Conservation (phyloP, 176 grass and related monocot species). For the Oropetium thomaeum region DNA sequence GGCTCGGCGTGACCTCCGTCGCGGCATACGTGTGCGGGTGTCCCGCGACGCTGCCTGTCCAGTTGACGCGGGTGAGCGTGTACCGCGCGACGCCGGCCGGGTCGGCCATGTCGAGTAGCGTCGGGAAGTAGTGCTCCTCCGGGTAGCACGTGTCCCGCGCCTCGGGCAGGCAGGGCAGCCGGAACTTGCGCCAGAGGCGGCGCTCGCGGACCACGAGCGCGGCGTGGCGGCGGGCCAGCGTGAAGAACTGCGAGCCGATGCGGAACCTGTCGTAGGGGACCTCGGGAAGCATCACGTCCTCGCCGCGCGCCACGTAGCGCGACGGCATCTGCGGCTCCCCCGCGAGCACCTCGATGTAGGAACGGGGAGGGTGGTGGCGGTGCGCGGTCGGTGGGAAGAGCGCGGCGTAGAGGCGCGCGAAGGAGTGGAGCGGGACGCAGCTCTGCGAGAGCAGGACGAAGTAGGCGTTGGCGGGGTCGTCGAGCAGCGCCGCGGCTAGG, state of each 20-base stretch:
- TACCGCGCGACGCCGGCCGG: slow-evolving; percentile 52
- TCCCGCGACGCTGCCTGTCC: slow-evolving; percentile 72
- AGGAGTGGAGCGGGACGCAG: slow-evolving; percentile 79
- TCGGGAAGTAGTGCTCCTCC: slow-evolving; percentile 97
- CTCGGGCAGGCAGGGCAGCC: slow-evolving; percentile 50
- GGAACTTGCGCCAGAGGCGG: slow-evolving; percentile 82
- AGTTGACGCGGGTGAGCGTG: slow-evolving; percentile 84
- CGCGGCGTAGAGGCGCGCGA: slow-evolving; percentile 46
- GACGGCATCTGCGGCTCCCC: slow-evolving; percentile 54
- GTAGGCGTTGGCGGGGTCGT: slow-evolving; percentile 74
- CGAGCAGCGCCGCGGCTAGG: slow-evolving; percentile 55
- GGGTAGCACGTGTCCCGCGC: slow-evolving; percentile 60
- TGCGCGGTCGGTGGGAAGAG: slow-evolving; percentile 14
- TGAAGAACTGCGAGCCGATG: slow-evolving; percentile 88
- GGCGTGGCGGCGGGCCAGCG: slow-evolving; percentile 69
- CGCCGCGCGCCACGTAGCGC: slow-evolving; percentile 68
- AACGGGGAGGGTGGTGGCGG: not conserved
- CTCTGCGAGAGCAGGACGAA: slow-evolving; percentile 74
- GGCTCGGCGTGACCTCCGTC: slow-evolving; percentile 43
- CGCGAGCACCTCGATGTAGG: slow-evolving; percentile 89
- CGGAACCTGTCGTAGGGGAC: slow-evolving; percentile 73
- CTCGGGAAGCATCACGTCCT: slow-evolving; percentile 68
- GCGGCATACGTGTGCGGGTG: slow-evolving; percentile 65
- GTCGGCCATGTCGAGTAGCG: slow-evolving; percentile 79
- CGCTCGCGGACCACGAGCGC: slow-evolving; percentile 66